Evolutionary conservation across 148 eudicot genomes (phyloP), one percentile per base, ranked within the genome.

Genomic region (Rhododendron williamsianum): DNA sequence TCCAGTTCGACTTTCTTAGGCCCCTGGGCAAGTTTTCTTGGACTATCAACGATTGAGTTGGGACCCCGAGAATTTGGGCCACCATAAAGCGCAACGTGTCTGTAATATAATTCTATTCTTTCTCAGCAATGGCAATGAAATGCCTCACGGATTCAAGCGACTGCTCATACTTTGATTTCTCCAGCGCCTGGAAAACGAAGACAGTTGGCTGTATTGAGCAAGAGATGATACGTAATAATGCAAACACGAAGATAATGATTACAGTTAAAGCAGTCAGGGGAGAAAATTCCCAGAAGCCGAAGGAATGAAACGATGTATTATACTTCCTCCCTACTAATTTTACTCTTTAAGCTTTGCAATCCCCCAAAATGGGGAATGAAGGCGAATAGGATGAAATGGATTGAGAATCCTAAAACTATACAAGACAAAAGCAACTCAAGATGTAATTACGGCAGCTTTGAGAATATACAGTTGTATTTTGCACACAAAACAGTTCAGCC

Each of bases 131-230:
- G 45, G 92, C 93, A 86, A 97, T 97, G 90, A 89, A 92, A 72
- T 90, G 95, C 82, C 98, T 92, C 43, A 93, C 95, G 18, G 97
- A 90, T 87, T 97, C 99, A 21, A 97, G 92, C n/a, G 98, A 94
- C 85, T 97, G 99, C 90, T 95, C 98, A 85, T 94, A 95, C 86
- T 92, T 97, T 6, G 97, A 94, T 87, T 94, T 97, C 85, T 97
- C 95, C 46, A 92, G 87, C 30, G 98, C 98, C 96, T 95, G 93
- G 81, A 49, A 45, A 38, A 56, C 71, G 1, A 27, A 69, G 51
- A 10, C 51, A 33, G 76, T 71, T 30, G 6, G 18, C 38, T 30
- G 35, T 69, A 71, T 13, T 71, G 41, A 71, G 76, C 41, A 71
- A 30, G 38, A 71, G 5, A 30, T 13, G 13, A 67, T 67, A 67